phyloP scores from a whole-genome alignment of 148 eudicot genomes.

The Linanthus parryae region DNA sequence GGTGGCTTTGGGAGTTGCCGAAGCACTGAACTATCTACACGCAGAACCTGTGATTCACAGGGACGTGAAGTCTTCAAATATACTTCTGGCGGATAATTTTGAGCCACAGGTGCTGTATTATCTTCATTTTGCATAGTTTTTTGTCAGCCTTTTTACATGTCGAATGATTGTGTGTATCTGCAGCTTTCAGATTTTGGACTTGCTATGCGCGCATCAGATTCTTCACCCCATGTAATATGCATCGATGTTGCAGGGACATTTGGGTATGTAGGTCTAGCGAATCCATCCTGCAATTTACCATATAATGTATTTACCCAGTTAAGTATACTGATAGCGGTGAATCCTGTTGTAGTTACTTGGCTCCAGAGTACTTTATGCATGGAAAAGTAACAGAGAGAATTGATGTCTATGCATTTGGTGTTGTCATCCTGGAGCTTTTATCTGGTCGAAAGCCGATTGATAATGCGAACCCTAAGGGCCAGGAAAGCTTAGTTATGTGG shows the following conservation, averaged over 20 bases:
- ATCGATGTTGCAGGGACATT: conserved; percentile 92
- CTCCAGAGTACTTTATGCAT: conserved; percentile 51
- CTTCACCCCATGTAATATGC: conserved; percentile 45
- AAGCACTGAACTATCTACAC: conserved; percentile 83
- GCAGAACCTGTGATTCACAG: conserved; percentile 74
- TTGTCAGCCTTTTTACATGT: no score
- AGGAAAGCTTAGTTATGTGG: conserved; percentile 50
- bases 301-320: neutral
- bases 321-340: neutral
- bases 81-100: conserved; percentile 68
- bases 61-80: conserved; percentile 88
- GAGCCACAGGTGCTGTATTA: conserved; percentile 89
- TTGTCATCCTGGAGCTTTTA: conserved; percentile 48
- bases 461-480: conserved; percentile 37
- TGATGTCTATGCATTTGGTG: conserved; percentile 45
- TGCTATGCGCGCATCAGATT: conserved; percentile 64
- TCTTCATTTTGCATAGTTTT: no score
- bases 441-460: conserved; percentile 45
- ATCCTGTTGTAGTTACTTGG: conserved; percentile 34
- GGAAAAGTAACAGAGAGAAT: conserved; percentile 48
- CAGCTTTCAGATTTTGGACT: conserved; percentile 98
- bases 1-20: conserved; percentile 88
- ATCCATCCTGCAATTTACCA: neutral
- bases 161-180: no score
- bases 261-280: conserved; percentile 43